A percentile compares a stretch with the other conserved stretches of the same genome.
These are phyloP conservation scores for Cercospora sojina DNA, from an alignment of 2,329 filamentous ascomycete species.

Conservation along the genomic window DNA sequence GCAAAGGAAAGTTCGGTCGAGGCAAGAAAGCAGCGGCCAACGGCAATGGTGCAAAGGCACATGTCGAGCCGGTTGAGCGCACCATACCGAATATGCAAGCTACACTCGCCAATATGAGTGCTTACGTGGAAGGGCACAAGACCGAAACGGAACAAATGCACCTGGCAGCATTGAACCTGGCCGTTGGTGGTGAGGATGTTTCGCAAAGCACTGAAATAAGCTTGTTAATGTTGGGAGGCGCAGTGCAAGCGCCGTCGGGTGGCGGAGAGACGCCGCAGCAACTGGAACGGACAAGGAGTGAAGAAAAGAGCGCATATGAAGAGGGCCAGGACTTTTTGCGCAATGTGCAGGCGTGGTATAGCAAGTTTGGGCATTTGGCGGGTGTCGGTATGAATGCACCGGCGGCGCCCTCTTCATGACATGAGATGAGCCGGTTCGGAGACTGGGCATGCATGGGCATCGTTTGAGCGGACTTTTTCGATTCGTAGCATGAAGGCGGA, in stretches of 20 bases:
- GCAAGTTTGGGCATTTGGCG: conserved; percentile 1
- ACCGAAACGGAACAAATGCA: conserved; percentile 16
- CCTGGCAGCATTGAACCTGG: neutral
- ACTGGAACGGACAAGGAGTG: neutral
- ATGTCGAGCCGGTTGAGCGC: conserved; percentile 25
- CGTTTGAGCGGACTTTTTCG: neutral
- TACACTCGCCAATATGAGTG: conserved; percentile 22
- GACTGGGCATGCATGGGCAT: neutral
- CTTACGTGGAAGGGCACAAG: conserved; percentile 21
- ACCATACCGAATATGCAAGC: conserved; percentile 31
- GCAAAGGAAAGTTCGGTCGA: conserved; percentile 37
- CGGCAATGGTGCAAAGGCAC: conserved; percentile 17
- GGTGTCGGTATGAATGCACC: neutral
- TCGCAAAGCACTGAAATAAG: conserved; percentile 12
- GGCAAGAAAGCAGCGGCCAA: conserved; percentile 32
- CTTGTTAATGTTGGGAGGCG: conserved; percentile 11
- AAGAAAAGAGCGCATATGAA: neutral
- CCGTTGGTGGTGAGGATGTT: conserved; percentile 9
- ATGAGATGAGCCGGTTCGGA: neutral
- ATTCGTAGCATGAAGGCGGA: neutral
- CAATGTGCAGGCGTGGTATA: conserved; percentile 1
- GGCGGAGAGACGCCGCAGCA: neutral
- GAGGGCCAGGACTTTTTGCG: conserved; percentile 2
- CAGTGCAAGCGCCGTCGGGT: conserved; percentile 8
- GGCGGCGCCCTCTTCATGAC: neutral